These are phyloP conservation scores for Rhodotorula sp. DNA, from an alignment of 1,284 basidiomycete genomes.

Conservation along the genomic window DNA sequence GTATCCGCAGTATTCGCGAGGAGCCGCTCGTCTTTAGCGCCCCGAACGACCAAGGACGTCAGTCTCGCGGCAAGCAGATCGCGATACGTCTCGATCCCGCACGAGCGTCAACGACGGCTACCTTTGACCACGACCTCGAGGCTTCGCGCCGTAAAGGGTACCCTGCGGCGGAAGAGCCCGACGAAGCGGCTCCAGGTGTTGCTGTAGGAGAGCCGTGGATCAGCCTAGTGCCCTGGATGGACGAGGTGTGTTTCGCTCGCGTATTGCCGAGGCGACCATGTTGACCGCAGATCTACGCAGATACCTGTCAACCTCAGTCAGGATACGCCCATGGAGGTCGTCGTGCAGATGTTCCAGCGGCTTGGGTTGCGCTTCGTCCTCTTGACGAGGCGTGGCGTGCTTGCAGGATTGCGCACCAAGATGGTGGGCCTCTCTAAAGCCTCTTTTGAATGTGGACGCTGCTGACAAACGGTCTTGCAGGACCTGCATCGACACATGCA, in stretches of 20 bases:
- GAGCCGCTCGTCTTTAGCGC: constrained; percentile 28
- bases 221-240: constrained; percentile 39
- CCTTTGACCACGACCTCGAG: constrained; percentile 3
- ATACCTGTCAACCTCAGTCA: constrained; percentile 30
- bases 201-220: constrained; percentile 22
- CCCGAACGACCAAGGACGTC: not conserved
- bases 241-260: constrained; percentile 31
- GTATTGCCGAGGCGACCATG: too few species aligned
- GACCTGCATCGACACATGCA: constrained; percentile 35
- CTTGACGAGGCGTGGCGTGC: constrained; percentile 24
- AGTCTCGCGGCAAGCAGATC: constrained; percentile 2
- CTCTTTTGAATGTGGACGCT: not conserved
- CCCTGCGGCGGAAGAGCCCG: not conserved
- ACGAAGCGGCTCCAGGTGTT: not conserved
- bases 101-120: not conserved
- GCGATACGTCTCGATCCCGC: not conserved
- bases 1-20: constrained; percentile 10
- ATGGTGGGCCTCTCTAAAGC: constrained; percentile 18
- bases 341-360: constrained; percentile 43
- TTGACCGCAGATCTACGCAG: too few species aligned
- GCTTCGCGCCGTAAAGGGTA: not conserved
- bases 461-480: not conserved
- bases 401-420: constrained; percentile 30
- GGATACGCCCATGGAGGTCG: constrained; percentile 41
- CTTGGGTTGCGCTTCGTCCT: constrained; percentile 33